These are phyloP conservation scores for Rosa persica DNA, from an alignment of 306 rosid species.

Conservation along the genomic window DNA sequence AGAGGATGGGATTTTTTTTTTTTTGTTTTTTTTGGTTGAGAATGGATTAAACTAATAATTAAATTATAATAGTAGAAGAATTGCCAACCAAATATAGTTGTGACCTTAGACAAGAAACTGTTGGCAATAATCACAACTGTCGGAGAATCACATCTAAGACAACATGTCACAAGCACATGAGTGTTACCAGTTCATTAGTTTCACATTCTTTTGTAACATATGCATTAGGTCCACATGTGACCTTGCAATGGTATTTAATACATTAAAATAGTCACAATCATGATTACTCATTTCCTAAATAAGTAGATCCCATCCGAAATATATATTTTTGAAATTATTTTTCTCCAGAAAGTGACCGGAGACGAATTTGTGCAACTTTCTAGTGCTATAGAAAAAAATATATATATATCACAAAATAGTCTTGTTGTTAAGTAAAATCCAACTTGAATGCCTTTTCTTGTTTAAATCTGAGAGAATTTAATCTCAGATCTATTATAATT, in stretches of 20 bases:
- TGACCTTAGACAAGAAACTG: neutral
- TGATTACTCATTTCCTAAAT: neutral
- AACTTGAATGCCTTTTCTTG: too few species aligned
- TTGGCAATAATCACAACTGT: slow-evolving; percentile 10
- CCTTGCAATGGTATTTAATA: neutral
- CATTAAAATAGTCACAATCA: neutral
- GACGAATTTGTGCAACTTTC: too few species aligned
- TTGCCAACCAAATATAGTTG: slow-evolving; percentile 8
- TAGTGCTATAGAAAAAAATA: too few species aligned
- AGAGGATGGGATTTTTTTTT: too few species aligned
- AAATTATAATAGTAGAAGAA: neutral
- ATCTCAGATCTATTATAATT: neutral
- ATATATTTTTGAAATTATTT: neutral
- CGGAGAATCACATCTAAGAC: slow-evolving; percentile 5
- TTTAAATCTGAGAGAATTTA: neutral
- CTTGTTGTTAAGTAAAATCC: too few species aligned
- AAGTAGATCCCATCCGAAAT: slow-evolving; percentile 5
- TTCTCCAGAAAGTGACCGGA: too few species aligned
- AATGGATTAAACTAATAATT: too few species aligned
- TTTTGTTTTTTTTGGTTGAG: too few species aligned
- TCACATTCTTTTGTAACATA: slow-evolving; percentile 10
- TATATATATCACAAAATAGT: too few species aligned
- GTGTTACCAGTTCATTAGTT: neutral
- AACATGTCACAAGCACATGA: slow-evolving; percentile 8
- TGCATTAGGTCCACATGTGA: slow-evolving; percentile 11